Base-by-base conservation (phyloP, 441 rosid species). In the Pelargonium australe region DNA sequence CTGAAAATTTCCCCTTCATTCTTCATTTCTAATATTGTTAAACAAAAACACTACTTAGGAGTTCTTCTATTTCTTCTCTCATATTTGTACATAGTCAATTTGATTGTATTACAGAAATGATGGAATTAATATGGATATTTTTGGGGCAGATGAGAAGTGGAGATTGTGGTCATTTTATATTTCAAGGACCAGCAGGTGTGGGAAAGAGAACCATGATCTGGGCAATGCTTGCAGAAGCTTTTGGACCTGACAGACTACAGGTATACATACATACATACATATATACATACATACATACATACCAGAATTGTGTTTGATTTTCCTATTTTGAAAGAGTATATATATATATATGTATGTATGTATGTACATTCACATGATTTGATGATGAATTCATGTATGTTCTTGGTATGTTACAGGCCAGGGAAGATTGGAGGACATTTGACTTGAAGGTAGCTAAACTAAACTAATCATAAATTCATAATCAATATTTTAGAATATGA, bases 141-240 rank as follows among this genome's bases (percentile, higher is more conserved):
- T 11, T 28, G 31, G 5, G 16, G 61, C 75, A 82, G 88, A 74
- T 72, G 49, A 72, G 28, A 47, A 68, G 64, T 6, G 76, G 70
- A 57, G 78, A 40, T 7, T 72, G 78, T 20, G 79, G 63, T 3
- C 89, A 84, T 73, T 74, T 80, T 75, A 84, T 87, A 79, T 80
- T 87, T 63, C 79, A 87, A 83, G 92, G 92, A 66, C 85, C 82
- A 7, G 62, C 84, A 1, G 92, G 89, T 5, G 87, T 78, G 34
- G 92, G 90, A 11, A 87, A 87, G 77, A 74, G 80, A 75, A 85
- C 92, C 63, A 85, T 87, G 92, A 80, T 85, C 7, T 67, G 72
- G 79, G 89, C 87, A 31, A 76, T 85, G 80, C 80, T 87, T 57
- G 76, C 77, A 60, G 86, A 84, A 77, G 73, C 81, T 53, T 85